Conservation (phyloP, 2,329 filamentous ascomycete species). For the Magnaporthales sp. region DNA sequence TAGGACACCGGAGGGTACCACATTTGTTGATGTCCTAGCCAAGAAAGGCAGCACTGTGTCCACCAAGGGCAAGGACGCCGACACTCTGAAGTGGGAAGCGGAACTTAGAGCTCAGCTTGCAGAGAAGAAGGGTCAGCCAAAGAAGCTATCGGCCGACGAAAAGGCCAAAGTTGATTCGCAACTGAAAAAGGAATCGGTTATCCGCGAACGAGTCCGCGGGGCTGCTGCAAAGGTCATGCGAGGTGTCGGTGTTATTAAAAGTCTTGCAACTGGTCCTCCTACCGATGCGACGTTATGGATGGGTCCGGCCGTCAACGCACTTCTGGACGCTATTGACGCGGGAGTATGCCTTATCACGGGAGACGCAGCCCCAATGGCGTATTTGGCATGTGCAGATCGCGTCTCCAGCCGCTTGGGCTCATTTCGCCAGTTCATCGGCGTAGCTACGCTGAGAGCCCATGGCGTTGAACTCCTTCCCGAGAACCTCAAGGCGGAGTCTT, state of each 20-base stretch:
- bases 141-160: slow-evolving; percentile 86
- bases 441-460: slow-evolving; percentile 75
- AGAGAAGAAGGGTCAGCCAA: slow-evolving; percentile 85
- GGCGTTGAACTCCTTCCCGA: slow-evolving; percentile 64
- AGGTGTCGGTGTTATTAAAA: slow-evolving; percentile 77
- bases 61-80: slow-evolving; percentile 93
- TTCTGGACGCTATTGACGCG: slow-evolving; percentile 67
- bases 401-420: slow-evolving; percentile 66
- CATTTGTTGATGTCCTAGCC: slow-evolving; percentile 83
- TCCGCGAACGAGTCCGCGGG: slow-evolving; percentile 62
- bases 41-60: slow-evolving; percentile 66
- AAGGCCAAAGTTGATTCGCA: slow-evolving; percentile 86
- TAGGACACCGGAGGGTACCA: slow-evolving; percentile 77
- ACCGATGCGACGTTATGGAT: slow-evolving; percentile 87
- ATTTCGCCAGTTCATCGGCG: slow-evolving; percentile 74
- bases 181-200: slow-evolving; percentile 74
- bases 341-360: slow-evolving; percentile 77
- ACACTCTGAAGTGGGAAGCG: slow-evolving; percentile 94
- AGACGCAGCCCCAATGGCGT: slow-evolving; percentile 67
- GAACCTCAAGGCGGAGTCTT: slow-evolving; percentile 66
- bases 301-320: slow-evolving; percentile 63
- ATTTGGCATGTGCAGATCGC: slow-evolving; percentile 70
- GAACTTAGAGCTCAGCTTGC: slow-evolving; percentile 80
- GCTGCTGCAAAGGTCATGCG: slow-evolving; percentile 66
- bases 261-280: slow-evolving; percentile 78